Evolutionary conservation across 176 grass and related monocot species (phyloP), one percentile per base, ranked within the genome.

Genomic region (Cocos nucifera): DNA sequence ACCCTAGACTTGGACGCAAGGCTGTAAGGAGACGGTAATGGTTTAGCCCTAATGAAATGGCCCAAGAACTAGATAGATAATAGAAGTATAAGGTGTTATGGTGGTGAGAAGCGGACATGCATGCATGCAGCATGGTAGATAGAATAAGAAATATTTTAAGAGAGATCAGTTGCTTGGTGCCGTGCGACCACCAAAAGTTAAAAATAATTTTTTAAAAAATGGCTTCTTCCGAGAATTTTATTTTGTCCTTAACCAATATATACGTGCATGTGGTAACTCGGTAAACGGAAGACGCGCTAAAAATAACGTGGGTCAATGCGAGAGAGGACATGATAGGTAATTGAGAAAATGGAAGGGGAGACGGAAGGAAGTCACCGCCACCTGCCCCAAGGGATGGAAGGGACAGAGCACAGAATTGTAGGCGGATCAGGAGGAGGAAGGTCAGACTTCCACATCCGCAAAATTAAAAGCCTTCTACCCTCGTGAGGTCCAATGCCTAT

Each of bases 321-420:
- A 44, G 35, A 14, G 35, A 44, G 35, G 10, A 12, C 9, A 14
- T 26, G 25, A 6, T 16, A 26, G 5, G 15, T 50, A 62, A 63
- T 17, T 49, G 62, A 55, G 19, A 17, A 55, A 61, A 32, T 8
- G 8, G 28, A 30, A 23, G 26, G 55, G 57, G 75, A 32, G 57
- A 61, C 6, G 19, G 15, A 17, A 7, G 8, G 25, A 50, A 62
- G 48, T 69, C 19, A 55, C 57, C 22, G 54, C 29, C 59, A n/a
- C 27, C 25, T 29, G 27, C 18, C 27, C 27, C 5, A 32, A 29
- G 58, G 28, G 15, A 30, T 56, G 20, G 15, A 63, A 62, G 57
- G 57, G 56, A 77, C 74, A 77, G 17, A 70, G 65, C 58, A 77
- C 75, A 70, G 75, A 77, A 77, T 62, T 70, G 65, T 52, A 77